These are phyloP conservation scores for Penicillium sp. DNA, from an alignment of 2,329 filamentous ascomycete genomes.

Conservation along the genomic window DNA sequence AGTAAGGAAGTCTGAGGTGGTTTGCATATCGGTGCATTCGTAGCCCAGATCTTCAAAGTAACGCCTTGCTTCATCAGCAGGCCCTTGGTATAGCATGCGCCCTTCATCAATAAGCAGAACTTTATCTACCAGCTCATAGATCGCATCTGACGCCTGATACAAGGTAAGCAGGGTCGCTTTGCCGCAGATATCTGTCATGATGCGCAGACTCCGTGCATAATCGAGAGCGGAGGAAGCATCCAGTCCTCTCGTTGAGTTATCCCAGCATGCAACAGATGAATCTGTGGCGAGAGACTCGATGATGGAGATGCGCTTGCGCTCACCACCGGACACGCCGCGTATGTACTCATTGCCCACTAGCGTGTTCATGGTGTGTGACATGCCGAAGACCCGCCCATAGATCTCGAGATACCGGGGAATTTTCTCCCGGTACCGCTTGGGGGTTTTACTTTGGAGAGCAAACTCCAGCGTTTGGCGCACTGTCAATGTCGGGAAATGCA, in stretches of 20 bases:
- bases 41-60: slow-evolving; percentile 64
- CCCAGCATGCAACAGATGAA: slow-evolving; percentile 67
- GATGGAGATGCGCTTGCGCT: slow-evolving; percentile 70
- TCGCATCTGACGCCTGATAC: slow-evolving; percentile 63
- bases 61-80: slow-evolving; percentile 51
- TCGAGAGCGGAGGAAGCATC: slow-evolving; percentile 71
- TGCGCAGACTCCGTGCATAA: slow-evolving; percentile 61
- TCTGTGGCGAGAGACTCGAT: slow-evolving; percentile 68
- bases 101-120: slow-evolving; percentile 69
- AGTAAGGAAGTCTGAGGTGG: slow-evolving; percentile 69
- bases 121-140: slow-evolving; percentile 68
- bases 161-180: slow-evolving; percentile 64
- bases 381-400: slow-evolving; percentile 68
- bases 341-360: slow-evolving; percentile 54
- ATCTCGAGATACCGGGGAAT: slow-evolving; percentile 64
- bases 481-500: slow-evolving; percentile 65
- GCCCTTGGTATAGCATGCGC: slow-evolving; percentile 60
- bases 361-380: slow-evolving; percentile 66
- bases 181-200: slow-evolving; percentile 68
- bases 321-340: slow-evolving; percentile 68
- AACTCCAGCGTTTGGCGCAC: slow-evolving; percentile 71
- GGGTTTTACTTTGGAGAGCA: slow-evolving; percentile 66
- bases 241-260: slow-evolving; percentile 69
- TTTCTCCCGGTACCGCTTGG: slow-evolving; percentile 56
- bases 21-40: slow-evolving; percentile 55